Conservation (phyloP, 2,329 filamentous ascomycete genomes). For the Calonectria multiphialidica region DNA sequence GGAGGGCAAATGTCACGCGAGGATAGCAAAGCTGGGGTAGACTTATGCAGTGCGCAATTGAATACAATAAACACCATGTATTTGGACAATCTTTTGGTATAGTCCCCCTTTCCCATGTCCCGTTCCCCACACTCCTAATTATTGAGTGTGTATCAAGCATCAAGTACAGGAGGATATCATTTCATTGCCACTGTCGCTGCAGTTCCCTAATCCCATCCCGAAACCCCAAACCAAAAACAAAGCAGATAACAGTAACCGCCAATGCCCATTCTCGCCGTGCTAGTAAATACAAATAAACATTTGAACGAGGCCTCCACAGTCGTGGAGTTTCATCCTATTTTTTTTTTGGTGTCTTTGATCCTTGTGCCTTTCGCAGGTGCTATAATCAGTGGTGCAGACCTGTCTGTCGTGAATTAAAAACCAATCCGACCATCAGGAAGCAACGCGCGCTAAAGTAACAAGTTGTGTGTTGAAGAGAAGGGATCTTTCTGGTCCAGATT, state of each 20-base stretch:
- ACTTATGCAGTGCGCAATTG: conserved; percentile 16
- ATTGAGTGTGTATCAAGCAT: conserved; percentile 9
- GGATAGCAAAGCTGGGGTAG: conserved; percentile 8
- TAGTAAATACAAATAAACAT: conserved; percentile 15
- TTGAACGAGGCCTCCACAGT: neutral
- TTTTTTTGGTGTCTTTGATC: conserved; percentile 27
- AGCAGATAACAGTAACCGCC: neutral
- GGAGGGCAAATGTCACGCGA: neutral
- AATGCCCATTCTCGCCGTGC: neutral
- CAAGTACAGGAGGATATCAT: conserved; percentile 28
- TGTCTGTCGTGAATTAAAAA: conserved; percentile 31
- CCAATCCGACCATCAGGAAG: conserved; percentile 30
- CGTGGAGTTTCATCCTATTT: conserved; percentile 21
- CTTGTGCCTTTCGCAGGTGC: conserved; percentile 41
- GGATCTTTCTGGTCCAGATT: conserved; percentile 16
- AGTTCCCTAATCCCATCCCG: neutral
- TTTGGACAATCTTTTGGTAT: conserved; percentile 30
- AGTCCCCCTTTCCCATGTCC: conserved; percentile 12
- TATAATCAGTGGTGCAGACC: conserved; percentile 39
- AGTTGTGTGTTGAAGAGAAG: conserved; percentile 24
- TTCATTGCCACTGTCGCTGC: conserved; percentile 16
- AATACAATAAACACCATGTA: conserved; percentile 8
- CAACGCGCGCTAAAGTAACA: conserved; percentile 38
- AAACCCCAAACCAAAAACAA: neutral
- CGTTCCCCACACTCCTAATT: neutral